These are phyloP conservation scores for Russula dissimulans DNA, from an alignment of 768 basidiomycete species.

Conservation along the genomic window DNA sequence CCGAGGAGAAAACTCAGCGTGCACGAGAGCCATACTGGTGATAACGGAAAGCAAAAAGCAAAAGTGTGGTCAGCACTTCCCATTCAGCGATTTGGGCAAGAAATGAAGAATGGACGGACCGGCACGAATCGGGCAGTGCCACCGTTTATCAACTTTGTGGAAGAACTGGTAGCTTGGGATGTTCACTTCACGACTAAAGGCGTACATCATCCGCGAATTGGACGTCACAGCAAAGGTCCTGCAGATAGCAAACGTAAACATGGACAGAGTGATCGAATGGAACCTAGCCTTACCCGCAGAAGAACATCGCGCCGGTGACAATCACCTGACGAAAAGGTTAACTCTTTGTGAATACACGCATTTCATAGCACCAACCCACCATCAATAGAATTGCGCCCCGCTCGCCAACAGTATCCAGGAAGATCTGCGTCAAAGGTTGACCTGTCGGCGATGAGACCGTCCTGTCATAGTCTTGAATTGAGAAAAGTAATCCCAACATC, in stretches of 20 bases:
- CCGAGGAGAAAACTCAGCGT: slow-evolving; percentile 67
- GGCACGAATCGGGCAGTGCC: slow-evolving; percentile 59
- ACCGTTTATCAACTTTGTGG: slow-evolving; percentile 47
- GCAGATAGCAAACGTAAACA: neutral
- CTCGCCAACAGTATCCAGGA: slow-evolving; percentile 65
- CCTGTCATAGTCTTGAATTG: slow-evolving; percentile 57
- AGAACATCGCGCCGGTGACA: slow-evolving; percentile 63
- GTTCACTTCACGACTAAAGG: slow-evolving; percentile 67
- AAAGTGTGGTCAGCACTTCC: neutral
- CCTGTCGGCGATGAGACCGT: slow-evolving; percentile 48
- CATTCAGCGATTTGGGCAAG: neutral
- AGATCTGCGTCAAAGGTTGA: slow-evolving; percentile 70
- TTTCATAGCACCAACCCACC: slow-evolving; percentile 29
- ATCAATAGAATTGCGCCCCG: slow-evolving; percentile 67
- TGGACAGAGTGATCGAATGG: neutral
- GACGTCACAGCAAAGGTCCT: slow-evolving; percentile 72
- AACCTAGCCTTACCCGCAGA: slow-evolving; percentile 44
- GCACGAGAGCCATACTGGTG: slow-evolving; percentile 68
- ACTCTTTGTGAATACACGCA: neutral
- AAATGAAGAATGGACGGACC: slow-evolving; percentile 30
- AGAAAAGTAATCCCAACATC: slow-evolving; percentile 61
- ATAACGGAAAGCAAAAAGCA: neutral
- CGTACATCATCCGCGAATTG: slow-evolving; percentile 79
- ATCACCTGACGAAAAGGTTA: slow-evolving; percentile 36
- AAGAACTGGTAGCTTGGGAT: slow-evolving; percentile 62